Conservation (phyloP, 1,139 yeast genomes). For the Yamadazyma spencermartinsiae region DNA sequence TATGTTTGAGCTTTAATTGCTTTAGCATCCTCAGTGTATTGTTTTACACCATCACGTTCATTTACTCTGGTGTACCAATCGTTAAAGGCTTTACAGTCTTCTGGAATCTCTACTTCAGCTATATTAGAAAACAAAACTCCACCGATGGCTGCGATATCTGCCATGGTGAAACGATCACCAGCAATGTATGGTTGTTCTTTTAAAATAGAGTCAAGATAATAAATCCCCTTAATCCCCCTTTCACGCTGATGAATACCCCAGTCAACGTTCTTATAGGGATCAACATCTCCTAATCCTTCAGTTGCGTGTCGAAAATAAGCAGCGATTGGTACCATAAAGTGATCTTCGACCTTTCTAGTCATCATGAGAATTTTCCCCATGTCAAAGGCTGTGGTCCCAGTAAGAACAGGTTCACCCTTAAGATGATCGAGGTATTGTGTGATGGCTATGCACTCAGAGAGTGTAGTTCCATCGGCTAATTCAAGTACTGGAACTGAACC, state of each 20-base stretch:
- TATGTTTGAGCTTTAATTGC: too few relatives aligned
- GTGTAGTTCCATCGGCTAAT: slow-evolving; percentile 8
- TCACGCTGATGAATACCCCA: slow-evolving; percentile 6
- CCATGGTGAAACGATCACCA: slow-evolving; percentile 10
- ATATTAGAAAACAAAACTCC: slow-evolving; percentile 6
- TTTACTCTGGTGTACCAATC: neutral
- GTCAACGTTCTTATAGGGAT: slow-evolving; percentile 4
- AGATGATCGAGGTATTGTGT: slow-evolving; percentile 8
- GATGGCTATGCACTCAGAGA: slow-evolving; percentile 5
- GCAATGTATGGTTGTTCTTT: slow-evolving; percentile 7
- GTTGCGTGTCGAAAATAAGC: slow-evolving; percentile 8
- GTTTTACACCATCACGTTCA: neutral
- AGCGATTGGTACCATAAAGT: slow-evolving; percentile 7
- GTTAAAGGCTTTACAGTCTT: neutral
- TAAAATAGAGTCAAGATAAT: slow-evolving; percentile 5
- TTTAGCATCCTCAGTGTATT: too few relatives aligned
- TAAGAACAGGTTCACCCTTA: slow-evolving; percentile 7
- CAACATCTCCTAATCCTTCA: slow-evolving; percentile 8
- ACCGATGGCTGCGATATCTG: slow-evolving; percentile 9
- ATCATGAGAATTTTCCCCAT: slow-evolving; percentile 6
- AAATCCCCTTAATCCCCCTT: slow-evolving; percentile 6
- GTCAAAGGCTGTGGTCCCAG: slow-evolving; percentile 8
- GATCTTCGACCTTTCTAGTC: slow-evolving; percentile 10
- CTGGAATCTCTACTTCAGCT: slow-evolving; percentile 5
- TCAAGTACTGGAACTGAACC: slow-evolving; percentile 9